A percentile compares a stretch with the other conserved stretches of the same genome.
Evolutionary conservation across 345 rosid species (phyloP).

Genomic region (Ricinus communis): DNA sequence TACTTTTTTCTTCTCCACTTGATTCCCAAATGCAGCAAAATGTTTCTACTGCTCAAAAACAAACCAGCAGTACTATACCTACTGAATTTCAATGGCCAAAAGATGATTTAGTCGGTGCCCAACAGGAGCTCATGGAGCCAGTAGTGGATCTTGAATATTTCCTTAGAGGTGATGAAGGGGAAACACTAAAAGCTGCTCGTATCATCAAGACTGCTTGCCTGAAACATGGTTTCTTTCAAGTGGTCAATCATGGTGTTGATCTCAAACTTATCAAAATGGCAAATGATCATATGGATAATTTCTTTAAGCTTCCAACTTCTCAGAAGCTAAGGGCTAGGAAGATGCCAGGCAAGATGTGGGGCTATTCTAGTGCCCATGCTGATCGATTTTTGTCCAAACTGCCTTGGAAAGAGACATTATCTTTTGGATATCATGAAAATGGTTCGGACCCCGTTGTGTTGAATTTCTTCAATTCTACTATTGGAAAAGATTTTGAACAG

Average conservation of each 20-base stretch:
- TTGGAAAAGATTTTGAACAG: constrained; percentile 38
- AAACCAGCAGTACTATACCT: constrained; percentile 25
- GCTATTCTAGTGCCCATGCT: constrained; percentile 47
- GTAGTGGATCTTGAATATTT: constrained; percentile 47
- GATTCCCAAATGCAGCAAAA: constrained; percentile 8
- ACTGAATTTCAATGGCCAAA: constrained; percentile 47
- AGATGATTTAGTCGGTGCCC: constrained; percentile 27
- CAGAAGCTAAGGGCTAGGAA: constrained; percentile 35
- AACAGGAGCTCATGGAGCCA: constrained; percentile 44
- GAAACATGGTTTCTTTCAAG: constrained; percentile 64
- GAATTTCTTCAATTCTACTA: constrained; percentile 32
- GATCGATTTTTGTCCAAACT: constrained; percentile 50
- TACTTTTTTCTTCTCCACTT: constrained; percentile 15
- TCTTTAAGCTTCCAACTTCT: constrained; percentile 37
- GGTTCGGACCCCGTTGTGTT: constrained; percentile 23
- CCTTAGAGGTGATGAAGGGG: constrained; percentile 38
- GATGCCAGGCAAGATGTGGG: constrained; percentile 31
- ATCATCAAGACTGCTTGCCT: constrained; percentile 45
- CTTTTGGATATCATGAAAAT: constrained; percentile 29
- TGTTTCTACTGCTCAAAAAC: constrained; percentile 19
- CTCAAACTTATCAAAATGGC: constrained; percentile 36
- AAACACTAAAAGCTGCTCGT: constrained; percentile 30
- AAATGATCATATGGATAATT: constrained; percentile 21
- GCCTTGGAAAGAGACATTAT: constrained; percentile 72
- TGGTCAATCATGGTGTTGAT: constrained; percentile 59